phyloP scores from a whole-genome alignment of 345 rosid species.

The Populus ilicifolia region DNA sequence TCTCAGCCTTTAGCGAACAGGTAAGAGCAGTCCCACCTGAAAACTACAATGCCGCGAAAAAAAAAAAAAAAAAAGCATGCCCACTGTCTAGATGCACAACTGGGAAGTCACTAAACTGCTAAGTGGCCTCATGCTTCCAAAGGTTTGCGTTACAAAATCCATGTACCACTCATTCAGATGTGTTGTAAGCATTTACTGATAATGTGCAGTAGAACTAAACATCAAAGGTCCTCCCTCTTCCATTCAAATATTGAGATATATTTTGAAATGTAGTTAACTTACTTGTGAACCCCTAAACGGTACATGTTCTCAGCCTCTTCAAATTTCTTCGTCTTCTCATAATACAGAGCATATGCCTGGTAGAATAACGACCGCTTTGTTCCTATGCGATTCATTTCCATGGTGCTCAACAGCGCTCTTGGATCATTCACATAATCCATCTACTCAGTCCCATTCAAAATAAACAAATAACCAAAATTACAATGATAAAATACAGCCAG shows the following conservation, averaged over 20 bases:
- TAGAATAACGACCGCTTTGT: constrained; percentile 63
- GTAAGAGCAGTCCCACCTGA: background rate
- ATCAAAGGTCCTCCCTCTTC: background rate
- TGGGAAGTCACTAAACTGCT: background rate
- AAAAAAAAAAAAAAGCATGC: background rate
- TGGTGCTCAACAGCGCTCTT: constrained; percentile 50
- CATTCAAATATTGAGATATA: background rate
- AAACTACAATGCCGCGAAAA: background rate
- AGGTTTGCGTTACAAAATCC: background rate
- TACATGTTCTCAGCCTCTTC: constrained; percentile 92
- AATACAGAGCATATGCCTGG: constrained; percentile 85
- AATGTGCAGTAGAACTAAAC: background rate
- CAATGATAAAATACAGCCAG: background rate
- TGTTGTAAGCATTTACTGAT: background rate
- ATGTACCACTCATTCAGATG: background rate
- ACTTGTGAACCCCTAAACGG: constrained; percentile 76
- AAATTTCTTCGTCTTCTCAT: constrained; percentile 78
- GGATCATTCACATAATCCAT: constrained; percentile 96
- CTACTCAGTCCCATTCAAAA: constrained; percentile 35
- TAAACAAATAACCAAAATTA: background rate
- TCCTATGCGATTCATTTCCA: constrained; percentile 80
- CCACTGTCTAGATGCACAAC: background rate
- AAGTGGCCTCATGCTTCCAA: background rate
- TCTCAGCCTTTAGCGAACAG: background rate
- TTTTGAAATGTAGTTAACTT: constrained; percentile 19